Evolutionary conservation across 352 stramenopile genomes (phyloP), one percentile per base, ranked within the genome.

Genomic region (Globisporangium alternatum): DNA sequence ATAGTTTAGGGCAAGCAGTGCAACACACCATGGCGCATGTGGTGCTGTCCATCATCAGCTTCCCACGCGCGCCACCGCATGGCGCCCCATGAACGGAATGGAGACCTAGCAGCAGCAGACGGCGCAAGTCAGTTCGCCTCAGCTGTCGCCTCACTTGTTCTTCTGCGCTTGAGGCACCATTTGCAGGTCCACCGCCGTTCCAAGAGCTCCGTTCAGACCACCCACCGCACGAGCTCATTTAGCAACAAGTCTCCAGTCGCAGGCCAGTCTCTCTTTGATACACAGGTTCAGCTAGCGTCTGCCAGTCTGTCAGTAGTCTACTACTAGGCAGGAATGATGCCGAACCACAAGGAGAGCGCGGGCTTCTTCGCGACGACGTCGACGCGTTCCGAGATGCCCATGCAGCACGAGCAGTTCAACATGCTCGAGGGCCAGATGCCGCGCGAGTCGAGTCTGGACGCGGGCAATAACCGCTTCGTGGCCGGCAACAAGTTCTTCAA

Each of bases 401-500:
- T n/a, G 12, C 39, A 45, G 5, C 43, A 43, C 31, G 48, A 35
- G n/a, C 60, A 66, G 25, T 66, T 66, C 19, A 66, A 60, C 52
- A 60, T 58, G 49, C 52, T 66, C 30, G 60, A 66, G 49, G 60
- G 37, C 1, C 49, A 52, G 19, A 43, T 56, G 51, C n/a, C 25
- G 28, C 49, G 60, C 37, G 52, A 66, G 41, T 43, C 28, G 22
- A 52, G 48, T 35, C 44, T 60, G 10, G 60, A 66, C 37, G 22
- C n/a, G 17, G 39, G 48, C 28, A 58, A 58, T 19, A 66, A 66
- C 25, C 73, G 73, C 54, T 80, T 74, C 70, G 77, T 91, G 60
- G 83, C 75, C 17, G 75, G 75, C 22, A 71, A 78, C 66, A 78
- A 83, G 66, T 83, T 83, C 62, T 83, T 83, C 70, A 90, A 91